Base-by-base conservation (phyloP, 768 basidiomycete species). In the Tylopilus plumbeoviolaceoides region DNA sequence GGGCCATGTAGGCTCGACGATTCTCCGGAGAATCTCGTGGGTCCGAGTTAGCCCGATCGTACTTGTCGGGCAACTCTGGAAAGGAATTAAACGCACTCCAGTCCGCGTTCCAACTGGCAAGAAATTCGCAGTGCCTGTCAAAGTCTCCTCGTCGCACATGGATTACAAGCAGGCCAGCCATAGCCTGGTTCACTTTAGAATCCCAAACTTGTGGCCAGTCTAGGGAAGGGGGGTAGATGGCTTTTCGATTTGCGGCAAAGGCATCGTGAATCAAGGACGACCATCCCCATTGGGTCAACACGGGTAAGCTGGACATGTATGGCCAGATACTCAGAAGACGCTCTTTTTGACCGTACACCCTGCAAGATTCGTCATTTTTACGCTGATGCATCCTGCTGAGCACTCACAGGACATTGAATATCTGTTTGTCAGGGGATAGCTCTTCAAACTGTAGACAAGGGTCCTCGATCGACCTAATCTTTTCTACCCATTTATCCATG, bases 131-230 rank as follows among this genome's bases (percentile, higher is more conserved):
- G 63, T 81, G 79, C 0, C 55, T 49, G 21, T 64, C 30, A 54
- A 70, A 81, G 63, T 80, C 79, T 6, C 79, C 79, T 27, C 78
- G 70, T 7, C 79, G 77, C 40, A 81, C 66, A 57, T 81, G 80
- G 11, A 81, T 59, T 15, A 68, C 77, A 17, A 81, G 67, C 0
- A 79, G 63, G 20, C 78, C 74, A 8, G 66, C 50, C 21, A 65
- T 23, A 15, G 53, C 51, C 14, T 62, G 52, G 38, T 50, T n/a
- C 3, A 17, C 9, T 27, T 55, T 52, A 18, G 50, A 39, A 47
- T 44, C 14, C 43, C 39, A 28, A 15, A 49, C 51, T 5, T 50
- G 28, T 18, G 46, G 28, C 58, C 51, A 45, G 47, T 44, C 38
- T 18, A 51, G 45, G 27, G 57, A 60, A 46, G 44, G 64, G 5